Evolutionary conservation across 23 red algal species (phyloP).

Genomic region (Agarophyton chilense): DNA sequence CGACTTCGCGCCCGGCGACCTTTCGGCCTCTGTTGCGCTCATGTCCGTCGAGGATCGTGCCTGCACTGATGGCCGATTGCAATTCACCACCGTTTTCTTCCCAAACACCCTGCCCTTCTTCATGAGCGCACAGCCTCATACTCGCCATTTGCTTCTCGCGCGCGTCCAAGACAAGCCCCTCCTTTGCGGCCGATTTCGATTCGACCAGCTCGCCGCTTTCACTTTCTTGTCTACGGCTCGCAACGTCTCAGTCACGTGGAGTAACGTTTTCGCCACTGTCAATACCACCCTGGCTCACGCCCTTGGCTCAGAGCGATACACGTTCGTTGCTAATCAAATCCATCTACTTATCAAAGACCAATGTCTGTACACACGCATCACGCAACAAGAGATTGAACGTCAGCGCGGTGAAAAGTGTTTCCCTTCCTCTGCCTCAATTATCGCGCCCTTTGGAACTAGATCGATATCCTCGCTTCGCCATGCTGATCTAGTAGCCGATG

Average conservation of each 20-base stretch:
- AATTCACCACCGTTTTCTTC: background rate
- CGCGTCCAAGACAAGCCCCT: background rate
- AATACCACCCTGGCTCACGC: background rate
- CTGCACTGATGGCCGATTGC: background rate
- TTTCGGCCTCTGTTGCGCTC: background rate
- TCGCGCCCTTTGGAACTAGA: background rate
- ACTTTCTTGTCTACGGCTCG: background rate
- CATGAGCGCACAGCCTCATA: background rate
- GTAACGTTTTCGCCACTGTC: background rate
- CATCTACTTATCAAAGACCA: slow-evolving; percentile 41
- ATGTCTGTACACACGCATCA: slow-evolving; percentile 39
- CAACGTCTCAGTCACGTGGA: slow-evolving; percentile 11
- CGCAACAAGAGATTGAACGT: background rate
- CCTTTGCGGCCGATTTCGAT: slow-evolving; percentile 6
- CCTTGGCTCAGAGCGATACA: background rate
- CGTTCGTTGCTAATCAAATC: background rate
- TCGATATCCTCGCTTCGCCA: background rate
- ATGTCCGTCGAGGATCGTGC: slow-evolving; percentile 10
- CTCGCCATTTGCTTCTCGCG: background rate
- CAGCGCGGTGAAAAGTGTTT: slow-evolving; percentile 30
- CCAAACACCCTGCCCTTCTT: background rate
- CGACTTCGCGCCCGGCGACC: slow-evolving; percentile 31
- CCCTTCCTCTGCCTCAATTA: background rate
- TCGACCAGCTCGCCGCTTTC: slow-evolving; percentile 25
- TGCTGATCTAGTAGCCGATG: background rate